Evolutionary conservation across 2,329 filamentous ascomycete genomes (phyloP).

Genomic region (Paecilomyces variotii): DNA sequence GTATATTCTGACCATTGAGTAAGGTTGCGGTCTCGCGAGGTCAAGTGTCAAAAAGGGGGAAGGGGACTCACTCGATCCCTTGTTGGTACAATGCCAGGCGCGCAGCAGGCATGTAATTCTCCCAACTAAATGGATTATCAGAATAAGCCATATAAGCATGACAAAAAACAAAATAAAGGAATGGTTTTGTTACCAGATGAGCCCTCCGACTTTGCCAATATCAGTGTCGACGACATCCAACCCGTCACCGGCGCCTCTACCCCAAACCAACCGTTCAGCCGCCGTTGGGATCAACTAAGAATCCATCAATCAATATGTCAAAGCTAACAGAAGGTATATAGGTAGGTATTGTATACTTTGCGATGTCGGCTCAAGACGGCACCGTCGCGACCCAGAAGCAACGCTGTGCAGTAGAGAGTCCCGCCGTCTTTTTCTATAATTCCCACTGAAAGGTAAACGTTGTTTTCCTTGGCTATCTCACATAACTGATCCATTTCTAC

Average conservation of each 20-base stretch:
- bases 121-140: slow-evolving; percentile 19
- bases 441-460: slow-evolving; percentile 30
- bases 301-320: too few relatives aligned
- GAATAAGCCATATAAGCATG: too few relatives aligned
- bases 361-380: slow-evolving; percentile 27
- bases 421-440: slow-evolving; percentile 36
- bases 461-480: slow-evolving; percentile 26
- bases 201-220: slow-evolving; percentile 33
- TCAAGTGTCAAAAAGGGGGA: slow-evolving; percentile 4
- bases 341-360: not conserved
- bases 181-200: slow-evolving; percentile 21
- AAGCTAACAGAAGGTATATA: too few relatives aligned
- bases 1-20: slow-evolving; percentile 13
- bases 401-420: slow-evolving; percentile 34
- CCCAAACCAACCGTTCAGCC: slow-evolving; percentile 35
- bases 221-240: slow-evolving; percentile 33
- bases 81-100: slow-evolving; percentile 37
- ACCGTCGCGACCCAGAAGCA: slow-evolving; percentile 32
- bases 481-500: slow-evolving; percentile 27
- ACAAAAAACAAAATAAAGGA: too few relatives aligned
- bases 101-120: slow-evolving; percentile 40
- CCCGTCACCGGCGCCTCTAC: slow-evolving; percentile 31
- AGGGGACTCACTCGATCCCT: slow-evolving; percentile 5
- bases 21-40: too few relatives aligned
- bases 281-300: slow-evolving; percentile 35